Percentiles rank a stretch among this genome's conserved stretches.
These are phyloP conservation scores for Candida corydali DNA, from an alignment of 805 yeast species.

Conservation along the genomic window DNA sequence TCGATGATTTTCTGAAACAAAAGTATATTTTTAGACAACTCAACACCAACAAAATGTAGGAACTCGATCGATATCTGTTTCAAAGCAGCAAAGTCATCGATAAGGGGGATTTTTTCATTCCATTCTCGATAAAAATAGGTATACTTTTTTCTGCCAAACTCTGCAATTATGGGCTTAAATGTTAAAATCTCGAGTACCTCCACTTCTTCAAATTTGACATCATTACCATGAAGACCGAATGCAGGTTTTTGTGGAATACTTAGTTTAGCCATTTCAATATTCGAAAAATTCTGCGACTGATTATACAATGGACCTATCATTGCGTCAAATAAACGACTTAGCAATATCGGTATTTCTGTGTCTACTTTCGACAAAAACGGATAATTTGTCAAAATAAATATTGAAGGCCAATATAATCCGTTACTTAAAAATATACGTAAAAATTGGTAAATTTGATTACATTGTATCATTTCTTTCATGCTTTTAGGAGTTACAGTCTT, in stretches of 20 bases:
- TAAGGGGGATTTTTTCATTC: conserved; percentile 36
- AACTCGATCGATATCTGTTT: conserved; percentile 45
- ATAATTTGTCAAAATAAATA: conserved; percentile 53
- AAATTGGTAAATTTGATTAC: conserved; percentile 32
- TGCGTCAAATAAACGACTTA: conserved; percentile 47
- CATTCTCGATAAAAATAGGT: conserved; percentile 48
- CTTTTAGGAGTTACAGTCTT: conserved; percentile 1
- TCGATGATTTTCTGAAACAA: conserved; percentile 59
- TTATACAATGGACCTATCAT: conserved; percentile 48
- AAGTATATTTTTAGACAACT: conserved; percentile 43
- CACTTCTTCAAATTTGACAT: conserved; percentile 23
- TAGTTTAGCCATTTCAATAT: conserved; percentile 17
- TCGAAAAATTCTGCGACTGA: conserved; percentile 16
- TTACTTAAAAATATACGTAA: conserved; percentile 50
- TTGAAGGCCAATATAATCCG: conserved; percentile 61
- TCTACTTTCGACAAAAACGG: conserved; percentile 60
- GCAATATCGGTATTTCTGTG: conserved; percentile 41
- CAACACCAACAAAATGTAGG: conserved; percentile 52
- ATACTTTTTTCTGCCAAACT: conserved; percentile 20
- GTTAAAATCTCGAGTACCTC: conserved; percentile 17
- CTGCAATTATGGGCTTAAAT: conserved; percentile 27
- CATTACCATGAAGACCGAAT: conserved; percentile 21
- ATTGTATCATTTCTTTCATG: conserved; percentile 14
- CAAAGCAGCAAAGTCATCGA: conserved; percentile 40
- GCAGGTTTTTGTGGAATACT: conserved; percentile 20